Evolutionary conservation across 345 rosid genomes (phyloP), one percentile per base, ranked within the genome.

Genomic region (Citrus glauca): DNA sequence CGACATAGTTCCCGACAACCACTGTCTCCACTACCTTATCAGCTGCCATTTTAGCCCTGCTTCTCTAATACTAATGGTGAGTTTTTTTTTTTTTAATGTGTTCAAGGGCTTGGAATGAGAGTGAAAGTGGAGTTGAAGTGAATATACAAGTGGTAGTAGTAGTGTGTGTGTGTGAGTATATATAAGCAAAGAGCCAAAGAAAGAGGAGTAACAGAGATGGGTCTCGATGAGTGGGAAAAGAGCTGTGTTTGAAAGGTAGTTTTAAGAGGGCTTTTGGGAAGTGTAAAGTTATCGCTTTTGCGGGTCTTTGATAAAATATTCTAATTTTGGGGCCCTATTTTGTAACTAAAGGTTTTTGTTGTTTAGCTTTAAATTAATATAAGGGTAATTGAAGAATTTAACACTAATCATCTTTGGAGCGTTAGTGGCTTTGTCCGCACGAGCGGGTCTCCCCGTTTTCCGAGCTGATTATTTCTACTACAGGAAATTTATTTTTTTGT

Each of bases 21-120:
- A 90, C 95, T 1, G 95, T 90, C 90, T 96, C 99, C 81, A 78
- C 97, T n/a, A 72, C 93, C 90, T 92, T 94, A 68, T 93, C 98
- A 72, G 81, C 76, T 42, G 89, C 89, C 89, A 85, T 84, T 70
- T 67, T 77, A 17, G 8, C n/a, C 24, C 57, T 68, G 37, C 32
- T 16, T 78, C 64, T 14, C 30, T 68, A 62, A 45, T 63, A n/a
- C 19, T 22, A 37, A 25, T 74, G 27, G 55, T 22, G 72, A 30
- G 1, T 1, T 38, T 8, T 38, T 38, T 38, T 7, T 4, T 28
- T 22, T 20, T 35, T 45, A 1, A 53, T 17, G 6, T 5, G 57
- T 17, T 19, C 0, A 16, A 17, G 50, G 50, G 50, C 17, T 45
- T 45, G 50, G 16, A 24, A n/a, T 69, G 22, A 45, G 56, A 37